Evolutionary conservation across 73 alveolate genomes (phyloP).

Genomic region (Tetrahymena elliotti): DNA sequence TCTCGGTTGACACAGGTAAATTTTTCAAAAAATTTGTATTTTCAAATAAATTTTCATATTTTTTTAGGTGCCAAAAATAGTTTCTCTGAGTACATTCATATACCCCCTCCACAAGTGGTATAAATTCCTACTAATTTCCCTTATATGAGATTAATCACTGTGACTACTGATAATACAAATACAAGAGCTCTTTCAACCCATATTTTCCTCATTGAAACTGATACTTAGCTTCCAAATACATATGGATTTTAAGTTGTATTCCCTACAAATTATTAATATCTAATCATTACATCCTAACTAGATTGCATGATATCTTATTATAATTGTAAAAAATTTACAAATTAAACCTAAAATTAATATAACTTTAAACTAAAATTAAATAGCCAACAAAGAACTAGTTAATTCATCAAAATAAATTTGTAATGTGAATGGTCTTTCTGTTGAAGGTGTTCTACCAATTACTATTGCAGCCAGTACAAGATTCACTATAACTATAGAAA

Average conservation of each 20-base stretch:
- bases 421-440: background rate
- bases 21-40: background rate
- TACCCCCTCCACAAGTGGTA: background rate
- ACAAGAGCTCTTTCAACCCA: background rate
- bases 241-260: background rate
- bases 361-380: background rate
- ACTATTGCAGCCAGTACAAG: background rate
- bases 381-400: background rate
- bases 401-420: background rate
- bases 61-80: background rate
- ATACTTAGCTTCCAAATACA: background rate
- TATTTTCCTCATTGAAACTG: background rate
- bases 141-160: background rate
- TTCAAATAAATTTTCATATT: background rate
- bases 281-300: background rate
- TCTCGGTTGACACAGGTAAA: background rate
- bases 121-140: background rate
- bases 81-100: background rate
- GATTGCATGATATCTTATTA: background rate
- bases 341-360: background rate
- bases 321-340: background rate
- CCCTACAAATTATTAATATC: background rate
- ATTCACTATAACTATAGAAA: background rate
- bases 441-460: background rate
- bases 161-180: background rate